These are phyloP conservation scores for Pythium dissimile DNA, from an alignment of 352 stramenopile species.

Conservation along the genomic window DNA sequence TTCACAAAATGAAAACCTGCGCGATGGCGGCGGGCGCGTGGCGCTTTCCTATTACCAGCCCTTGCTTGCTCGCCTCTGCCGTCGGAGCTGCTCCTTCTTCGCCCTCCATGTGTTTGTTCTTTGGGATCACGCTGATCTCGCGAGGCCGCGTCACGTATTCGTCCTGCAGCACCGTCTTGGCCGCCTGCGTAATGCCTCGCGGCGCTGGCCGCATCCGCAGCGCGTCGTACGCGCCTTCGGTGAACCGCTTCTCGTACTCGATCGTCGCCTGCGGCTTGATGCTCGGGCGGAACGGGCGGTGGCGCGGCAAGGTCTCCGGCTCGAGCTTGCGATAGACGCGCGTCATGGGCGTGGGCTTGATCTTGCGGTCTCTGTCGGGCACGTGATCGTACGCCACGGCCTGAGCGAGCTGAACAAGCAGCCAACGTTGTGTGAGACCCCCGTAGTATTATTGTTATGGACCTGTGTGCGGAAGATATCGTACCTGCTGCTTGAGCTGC, in stretches of 20 bases:
- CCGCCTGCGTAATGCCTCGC: constrained; percentile 36
- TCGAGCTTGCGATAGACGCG: constrained; percentile 45
- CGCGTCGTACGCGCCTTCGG: constrained; percentile 29
- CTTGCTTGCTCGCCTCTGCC: constrained; percentile 8
- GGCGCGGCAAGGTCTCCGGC: not conserved
- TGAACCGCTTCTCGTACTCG: constrained; percentile 55
- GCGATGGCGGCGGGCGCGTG: constrained; percentile 37
- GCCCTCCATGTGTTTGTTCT: constrained; percentile 19
- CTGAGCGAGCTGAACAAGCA: constrained; percentile 47
- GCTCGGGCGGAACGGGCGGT: constrained; percentile 17
- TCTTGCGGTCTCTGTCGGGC: constrained; percentile 22
- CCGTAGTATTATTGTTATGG: no score
- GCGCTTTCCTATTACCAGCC: constrained; percentile 38
- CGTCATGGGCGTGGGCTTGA: constrained; percentile 40
- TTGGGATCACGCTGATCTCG: constrained; percentile 52
- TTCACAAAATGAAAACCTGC: constrained; percentile 73
- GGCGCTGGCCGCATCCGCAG: constrained; percentile 30
- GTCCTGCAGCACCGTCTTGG: constrained; percentile 65
- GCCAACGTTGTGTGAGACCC: no score
- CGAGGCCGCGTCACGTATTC: constrained; percentile 62
- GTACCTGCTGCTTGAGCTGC: constrained; percentile 43
- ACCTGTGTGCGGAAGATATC: no score
- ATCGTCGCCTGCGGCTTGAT: constrained; percentile 65
- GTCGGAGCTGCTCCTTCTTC: not conserved
- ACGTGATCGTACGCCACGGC: constrained; percentile 57